These are phyloP conservation scores for Mucor sp. DNA, from an alignment of 371 early-diverging fungal genomes.

Conservation along the genomic window DNA sequence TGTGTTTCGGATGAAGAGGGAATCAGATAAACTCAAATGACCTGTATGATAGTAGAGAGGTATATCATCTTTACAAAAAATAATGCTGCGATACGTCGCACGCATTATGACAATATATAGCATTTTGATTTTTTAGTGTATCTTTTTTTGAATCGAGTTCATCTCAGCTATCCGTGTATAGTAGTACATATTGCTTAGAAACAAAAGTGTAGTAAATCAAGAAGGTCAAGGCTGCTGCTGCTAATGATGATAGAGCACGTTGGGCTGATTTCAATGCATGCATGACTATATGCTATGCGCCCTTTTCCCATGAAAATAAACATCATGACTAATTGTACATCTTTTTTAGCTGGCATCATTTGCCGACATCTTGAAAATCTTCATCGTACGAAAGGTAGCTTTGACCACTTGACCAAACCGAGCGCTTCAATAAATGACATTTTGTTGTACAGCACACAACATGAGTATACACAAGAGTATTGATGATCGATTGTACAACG, in stretches of 20 bases:
- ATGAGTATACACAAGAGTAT: neutral
- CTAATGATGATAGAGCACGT: neutral
- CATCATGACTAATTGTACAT: neutral
- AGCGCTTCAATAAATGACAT: neutral
- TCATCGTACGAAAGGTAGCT: neutral
- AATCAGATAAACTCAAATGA: too few relatives aligned
- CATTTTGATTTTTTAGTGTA: neutral
- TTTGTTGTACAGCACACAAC: conserved; percentile 4
- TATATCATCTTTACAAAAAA: too few relatives aligned
- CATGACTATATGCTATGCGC: neutral
- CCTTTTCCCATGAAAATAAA: neutral
- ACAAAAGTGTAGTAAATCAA: neutral
- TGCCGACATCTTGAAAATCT: neutral
- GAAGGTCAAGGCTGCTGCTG: neutral
- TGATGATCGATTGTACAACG: conserved; percentile 3
- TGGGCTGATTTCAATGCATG: neutral
- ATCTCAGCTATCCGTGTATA: too few relatives aligned
- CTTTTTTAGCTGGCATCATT: neutral
- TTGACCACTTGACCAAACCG: neutral
- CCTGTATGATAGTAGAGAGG: too few relatives aligned
- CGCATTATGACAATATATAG: neutral
- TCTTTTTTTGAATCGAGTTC: neutral
- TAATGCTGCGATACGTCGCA: too few relatives aligned
- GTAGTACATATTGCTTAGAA: neutral
- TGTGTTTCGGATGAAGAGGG: too few relatives aligned